phyloP scores from a whole-genome alignment of 2,329 filamentous ascomycete genomes.

The Ascochyta viciae-villosae region DNA sequence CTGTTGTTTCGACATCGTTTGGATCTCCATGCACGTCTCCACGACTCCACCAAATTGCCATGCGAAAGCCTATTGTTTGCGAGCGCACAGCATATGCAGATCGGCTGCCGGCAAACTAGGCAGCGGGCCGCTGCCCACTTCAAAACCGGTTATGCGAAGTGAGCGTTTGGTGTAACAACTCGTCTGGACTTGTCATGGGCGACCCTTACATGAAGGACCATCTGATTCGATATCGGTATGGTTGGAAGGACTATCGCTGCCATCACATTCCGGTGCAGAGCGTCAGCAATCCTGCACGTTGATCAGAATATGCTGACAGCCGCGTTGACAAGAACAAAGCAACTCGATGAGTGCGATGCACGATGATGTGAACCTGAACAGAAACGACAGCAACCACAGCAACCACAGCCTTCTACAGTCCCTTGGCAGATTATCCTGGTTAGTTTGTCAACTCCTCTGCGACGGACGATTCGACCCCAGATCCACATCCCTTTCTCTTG shows the following conservation, averaged over 20 bases:
- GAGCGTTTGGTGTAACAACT: conserved; percentile 1
- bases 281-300: background rate
- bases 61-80: background rate
- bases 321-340: no score
- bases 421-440: background rate
- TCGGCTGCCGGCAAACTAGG: background rate
- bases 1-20: conserved; percentile 12
- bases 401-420: background rate
- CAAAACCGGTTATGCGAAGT: conserved; percentile 4
- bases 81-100: conserved; percentile 2
- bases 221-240: conserved; percentile 4
- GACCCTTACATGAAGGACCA: conserved; percentile 12
- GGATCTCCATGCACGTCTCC: conserved; percentile 9
- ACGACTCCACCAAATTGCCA: conserved; percentile 6
- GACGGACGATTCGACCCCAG: no score
- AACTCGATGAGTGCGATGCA: background rate
- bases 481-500: no score
- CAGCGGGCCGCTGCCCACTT: conserved; percentile 13
- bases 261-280: background rate
- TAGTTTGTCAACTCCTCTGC: background rate
- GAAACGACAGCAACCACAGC: background rate
- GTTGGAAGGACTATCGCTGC: background rate
- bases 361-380: background rate
- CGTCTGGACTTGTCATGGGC: conserved; percentile 4
- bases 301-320: background rate